phyloP scores from a whole-genome alignment of 352 stramenopile genomes.

The Phytophthora capsici region DNA sequence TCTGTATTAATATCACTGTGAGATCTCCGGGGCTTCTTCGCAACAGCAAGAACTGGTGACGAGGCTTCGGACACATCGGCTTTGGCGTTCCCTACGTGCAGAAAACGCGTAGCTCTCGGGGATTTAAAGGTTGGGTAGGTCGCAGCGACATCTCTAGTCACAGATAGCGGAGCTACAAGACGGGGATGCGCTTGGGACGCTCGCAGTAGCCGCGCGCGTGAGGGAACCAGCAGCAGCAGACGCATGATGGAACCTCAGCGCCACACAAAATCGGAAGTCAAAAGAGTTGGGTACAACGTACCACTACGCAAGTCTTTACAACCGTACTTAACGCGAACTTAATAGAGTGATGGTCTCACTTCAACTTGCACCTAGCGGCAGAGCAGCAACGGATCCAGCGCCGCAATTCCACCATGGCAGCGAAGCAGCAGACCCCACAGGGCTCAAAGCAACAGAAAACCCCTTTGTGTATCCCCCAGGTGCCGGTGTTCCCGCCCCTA shows the following conservation, averaged over 20 bases:
- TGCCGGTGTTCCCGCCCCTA: conserved; percentile 21
- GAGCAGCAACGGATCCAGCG: background rate
- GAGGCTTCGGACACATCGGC: background rate
- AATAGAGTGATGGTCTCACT: conserved; percentile 32
- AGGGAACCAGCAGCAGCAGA: conserved; percentile 9
- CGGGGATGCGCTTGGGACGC: background rate
- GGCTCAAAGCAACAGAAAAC: background rate
- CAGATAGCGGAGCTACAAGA: background rate
- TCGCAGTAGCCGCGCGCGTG: conserved; percentile 22
- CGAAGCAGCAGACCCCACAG: conserved; percentile 15
- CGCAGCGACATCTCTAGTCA: background rate
- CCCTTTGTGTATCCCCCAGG: background rate
- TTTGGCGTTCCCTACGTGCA: conserved; percentile 16
- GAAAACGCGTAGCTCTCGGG: conserved; percentile 1
- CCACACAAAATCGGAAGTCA: background rate
- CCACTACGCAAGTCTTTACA: conserved; percentile 3
- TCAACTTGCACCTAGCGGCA: conserved; percentile 30
- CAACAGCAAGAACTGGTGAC: background rate
- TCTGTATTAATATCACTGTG: background rate
- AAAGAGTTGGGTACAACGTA: conserved; percentile 18
- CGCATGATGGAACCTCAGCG: conserved; percentile 14
- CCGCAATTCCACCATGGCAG: conserved; percentile 12
- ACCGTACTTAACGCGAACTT: conserved; percentile 7
- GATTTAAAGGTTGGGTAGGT: background rate
- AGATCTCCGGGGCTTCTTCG: background rate